These are phyloP conservation scores for Naganishia albida DNA, from an alignment of 1,284 basidiomycete species.

Conservation along the genomic window DNA sequence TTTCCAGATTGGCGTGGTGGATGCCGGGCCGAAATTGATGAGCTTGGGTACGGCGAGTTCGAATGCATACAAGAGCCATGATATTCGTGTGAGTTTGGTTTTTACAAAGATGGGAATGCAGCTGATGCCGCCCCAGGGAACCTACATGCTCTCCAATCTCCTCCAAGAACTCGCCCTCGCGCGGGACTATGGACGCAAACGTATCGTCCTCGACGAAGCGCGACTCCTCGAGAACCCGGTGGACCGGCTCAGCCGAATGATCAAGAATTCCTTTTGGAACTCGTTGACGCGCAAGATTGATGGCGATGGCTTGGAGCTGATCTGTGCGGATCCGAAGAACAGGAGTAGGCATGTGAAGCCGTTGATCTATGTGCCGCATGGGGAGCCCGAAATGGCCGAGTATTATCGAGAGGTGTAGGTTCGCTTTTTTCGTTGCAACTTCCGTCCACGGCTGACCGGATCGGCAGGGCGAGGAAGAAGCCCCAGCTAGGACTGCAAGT, in stretches of 20 bases:
- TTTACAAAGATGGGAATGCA: background rate
- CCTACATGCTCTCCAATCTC: slow-evolving; percentile 98
- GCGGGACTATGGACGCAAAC: slow-evolving; percentile 90
- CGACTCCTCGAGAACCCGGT: slow-evolving; percentile 96
- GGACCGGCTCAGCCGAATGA: slow-evolving; percentile 95
- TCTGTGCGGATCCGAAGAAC: slow-evolving; percentile 96
- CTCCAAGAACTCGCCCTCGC: slow-evolving; percentile 96
- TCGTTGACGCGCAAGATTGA: slow-evolving; percentile 95
- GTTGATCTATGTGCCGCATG: slow-evolving; percentile 89
- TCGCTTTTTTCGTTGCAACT: background rate
- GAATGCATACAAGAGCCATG: slow-evolving; percentile 96
- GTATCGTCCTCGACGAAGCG: slow-evolving; percentile 96
- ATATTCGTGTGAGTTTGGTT: slow-evolving; percentile 73
- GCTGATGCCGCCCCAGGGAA: slow-evolving; percentile 65
- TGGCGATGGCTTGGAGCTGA: slow-evolving; percentile 92
- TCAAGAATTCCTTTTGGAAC: slow-evolving; percentile 97
- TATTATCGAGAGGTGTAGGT: slow-evolving; percentile 69
- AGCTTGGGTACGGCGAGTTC: slow-evolving; percentile 92
- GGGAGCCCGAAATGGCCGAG: slow-evolving; percentile 87
- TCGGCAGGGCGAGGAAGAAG: slow-evolving; percentile 62
- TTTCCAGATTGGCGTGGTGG: slow-evolving; percentile 88
- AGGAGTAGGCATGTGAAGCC: slow-evolving; percentile 80
- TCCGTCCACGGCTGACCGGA: background rate
- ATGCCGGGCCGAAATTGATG: slow-evolving; percentile 95
- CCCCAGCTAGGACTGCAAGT: slow-evolving; percentile 89